Evolutionary conservation across 371 early-diverging fungal species (phyloP).

Genomic region (Massospora cicadina): DNA sequence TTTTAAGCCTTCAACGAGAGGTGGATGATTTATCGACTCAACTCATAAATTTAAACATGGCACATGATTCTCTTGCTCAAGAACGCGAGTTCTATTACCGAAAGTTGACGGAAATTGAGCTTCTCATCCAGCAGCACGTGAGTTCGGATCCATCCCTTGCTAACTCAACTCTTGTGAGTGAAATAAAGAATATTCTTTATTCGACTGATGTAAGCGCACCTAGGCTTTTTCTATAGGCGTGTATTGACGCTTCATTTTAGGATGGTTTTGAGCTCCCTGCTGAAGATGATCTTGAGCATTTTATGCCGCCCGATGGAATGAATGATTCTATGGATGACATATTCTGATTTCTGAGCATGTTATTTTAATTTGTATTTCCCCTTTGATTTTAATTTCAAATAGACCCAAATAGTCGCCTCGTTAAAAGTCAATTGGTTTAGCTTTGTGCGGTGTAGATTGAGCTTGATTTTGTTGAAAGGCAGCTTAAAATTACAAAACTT

Average conservation of each 20-base stretch:
- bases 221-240: background rate
- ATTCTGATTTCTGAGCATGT: background rate
- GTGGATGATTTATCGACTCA: conserved; percentile 51
- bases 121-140: conserved; percentile 58
- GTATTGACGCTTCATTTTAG: background rate
- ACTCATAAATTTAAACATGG: conserved; percentile 50
- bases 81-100: conserved; percentile 91
- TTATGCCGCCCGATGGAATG: background rate
- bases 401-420: no score
- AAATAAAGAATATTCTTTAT: background rate
- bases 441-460: no score
- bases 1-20: conserved; percentile 5
- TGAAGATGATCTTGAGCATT: background rate
- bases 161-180: background rate
- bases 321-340: background rate
- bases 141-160: conserved; percentile 19
- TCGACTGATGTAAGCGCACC: background rate
- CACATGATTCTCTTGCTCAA: conserved; percentile 79
- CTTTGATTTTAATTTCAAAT: background rate
- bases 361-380: background rate
- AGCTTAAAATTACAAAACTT: no score
- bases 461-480: no score
- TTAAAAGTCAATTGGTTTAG: no score
- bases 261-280: background rate
- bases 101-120: conserved; percentile 83